phyloP scores from a whole-genome alignment of 2,329 filamentous ascomycete species.

The Fusarium robinianum region DNA sequence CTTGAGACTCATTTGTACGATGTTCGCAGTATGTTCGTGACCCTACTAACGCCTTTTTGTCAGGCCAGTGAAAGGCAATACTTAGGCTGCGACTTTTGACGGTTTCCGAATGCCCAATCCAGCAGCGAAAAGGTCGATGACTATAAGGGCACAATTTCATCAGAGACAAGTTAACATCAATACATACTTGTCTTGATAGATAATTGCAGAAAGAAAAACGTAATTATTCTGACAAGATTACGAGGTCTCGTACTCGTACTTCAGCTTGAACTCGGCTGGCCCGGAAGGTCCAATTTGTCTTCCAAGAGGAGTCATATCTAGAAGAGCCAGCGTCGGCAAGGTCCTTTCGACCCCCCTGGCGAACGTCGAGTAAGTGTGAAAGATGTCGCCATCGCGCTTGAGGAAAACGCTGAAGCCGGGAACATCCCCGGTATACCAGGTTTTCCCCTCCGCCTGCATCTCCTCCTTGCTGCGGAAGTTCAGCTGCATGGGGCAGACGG shows the following conservation, averaged over 20 bases:
- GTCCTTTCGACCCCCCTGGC: constrained; percentile 40
- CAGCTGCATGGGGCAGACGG: constrained; percentile 32
- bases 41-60: too few relatives aligned
- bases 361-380: constrained; percentile 46
- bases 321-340: constrained; percentile 38
- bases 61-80: too few relatives aligned
- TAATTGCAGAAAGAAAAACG: too few relatives aligned
- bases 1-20: too few relatives aligned
- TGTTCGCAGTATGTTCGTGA: too few relatives aligned
- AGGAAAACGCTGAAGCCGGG: constrained; percentile 46
- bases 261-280: constrained; percentile 36
- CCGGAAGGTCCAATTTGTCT: constrained; percentile 36
- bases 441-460: constrained; percentile 34
- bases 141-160: too few relatives aligned
- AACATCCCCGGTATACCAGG: constrained; percentile 39
- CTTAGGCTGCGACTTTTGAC: too few relatives aligned
- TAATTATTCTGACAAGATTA: background rate
- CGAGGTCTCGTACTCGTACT: constrained; percentile 37
- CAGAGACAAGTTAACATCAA: too few relatives aligned
- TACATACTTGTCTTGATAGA: too few relatives aligned
- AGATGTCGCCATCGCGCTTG: constrained; percentile 39
- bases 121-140: too few relatives aligned
- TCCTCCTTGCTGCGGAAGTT: constrained; percentile 37
- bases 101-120: too few relatives aligned
- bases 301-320: constrained; percentile 44